Evolutionary conservation across 2,329 filamentous ascomycete genomes (phyloP).

Genomic region (Talaromyces sp.): DNA sequence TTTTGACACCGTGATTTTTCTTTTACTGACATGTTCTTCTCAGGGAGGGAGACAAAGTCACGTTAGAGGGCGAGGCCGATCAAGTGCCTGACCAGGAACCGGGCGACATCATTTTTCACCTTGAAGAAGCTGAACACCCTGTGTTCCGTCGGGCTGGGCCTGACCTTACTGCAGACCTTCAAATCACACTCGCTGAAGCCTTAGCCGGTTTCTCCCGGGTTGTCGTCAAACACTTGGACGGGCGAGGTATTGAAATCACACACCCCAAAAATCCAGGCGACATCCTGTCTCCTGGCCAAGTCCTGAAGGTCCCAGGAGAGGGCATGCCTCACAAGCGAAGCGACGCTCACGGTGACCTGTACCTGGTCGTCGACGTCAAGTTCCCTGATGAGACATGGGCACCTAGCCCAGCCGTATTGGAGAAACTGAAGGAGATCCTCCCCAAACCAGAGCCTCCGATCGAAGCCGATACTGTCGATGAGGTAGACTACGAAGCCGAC

Average conservation of each 20-base stretch:
- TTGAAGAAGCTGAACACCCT: conserved; percentile 76
- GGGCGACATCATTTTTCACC: conserved; percentile 86
- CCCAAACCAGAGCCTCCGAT: conserved; percentile 60
- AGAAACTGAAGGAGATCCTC: conserved; percentile 67
- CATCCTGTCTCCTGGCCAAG: conserved; percentile 74
- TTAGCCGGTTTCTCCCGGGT: conserved; percentile 85
- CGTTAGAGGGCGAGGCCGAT: conserved; percentile 88
- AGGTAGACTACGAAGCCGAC: conserved; percentile 80
- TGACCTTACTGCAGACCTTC: conserved; percentile 76
- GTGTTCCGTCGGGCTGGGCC: conserved; percentile 76
- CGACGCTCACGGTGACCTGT: conserved; percentile 80
- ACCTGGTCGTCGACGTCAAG: conserved; percentile 75
- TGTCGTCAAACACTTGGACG: conserved; percentile 87
- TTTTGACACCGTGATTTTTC: not conserved
- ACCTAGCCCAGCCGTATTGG: conserved; percentile 62
- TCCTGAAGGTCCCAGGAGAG: conserved; percentile 80
- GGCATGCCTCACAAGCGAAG: conserved; percentile 91
- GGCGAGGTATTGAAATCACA: conserved; percentile 76
- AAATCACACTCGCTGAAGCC: conserved; percentile 76
- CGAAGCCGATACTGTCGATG: conserved; percentile 70
- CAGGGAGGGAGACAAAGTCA: conserved; percentile 77
- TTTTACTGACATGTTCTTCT: conserved; percentile 11
- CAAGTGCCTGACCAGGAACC: conserved; percentile 84
- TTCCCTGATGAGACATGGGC: conserved; percentile 89
- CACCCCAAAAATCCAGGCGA: conserved; percentile 73